Evolutionary conservation across 2,329 filamentous ascomycete species (phyloP).

Genomic region (Ophiostoma pallidulum): DNA sequence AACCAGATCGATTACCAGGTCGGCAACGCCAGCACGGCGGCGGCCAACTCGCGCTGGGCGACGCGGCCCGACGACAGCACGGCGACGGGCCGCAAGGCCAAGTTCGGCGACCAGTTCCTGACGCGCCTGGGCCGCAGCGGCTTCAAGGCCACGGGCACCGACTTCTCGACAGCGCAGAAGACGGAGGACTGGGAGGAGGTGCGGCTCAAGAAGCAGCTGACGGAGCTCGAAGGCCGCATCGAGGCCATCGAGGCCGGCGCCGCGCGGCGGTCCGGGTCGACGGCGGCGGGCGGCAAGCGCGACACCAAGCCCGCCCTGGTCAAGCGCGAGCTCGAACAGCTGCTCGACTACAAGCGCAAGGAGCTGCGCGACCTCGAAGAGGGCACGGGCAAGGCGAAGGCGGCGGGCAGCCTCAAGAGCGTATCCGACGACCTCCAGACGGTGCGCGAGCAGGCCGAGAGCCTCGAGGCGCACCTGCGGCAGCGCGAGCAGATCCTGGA

Average conservation of each 20-base stretch:
- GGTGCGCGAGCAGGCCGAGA: conserved; percentile 90
- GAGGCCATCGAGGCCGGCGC: conserved; percentile 68
- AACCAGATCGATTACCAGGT: conserved; percentile 96
- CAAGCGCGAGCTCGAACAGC: conserved; percentile 85
- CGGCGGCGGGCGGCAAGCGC: conserved; percentile 44
- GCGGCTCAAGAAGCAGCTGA: conserved; percentile 81
- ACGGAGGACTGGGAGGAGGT: conserved; percentile 98
- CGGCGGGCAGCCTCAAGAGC: conserved; percentile 63
- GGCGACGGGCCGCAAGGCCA: conserved; percentile 79
- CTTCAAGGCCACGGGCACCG: conserved; percentile 76
- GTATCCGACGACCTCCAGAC: conserved; percentile 79
- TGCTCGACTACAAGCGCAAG: conserved; percentile 88
- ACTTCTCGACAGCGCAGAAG: conserved; percentile 69
- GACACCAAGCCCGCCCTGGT: conserved; percentile 82
- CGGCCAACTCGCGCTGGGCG: conserved; percentile 61
- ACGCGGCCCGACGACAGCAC: conserved; percentile 71
- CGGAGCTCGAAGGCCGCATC: conserved; percentile 82
- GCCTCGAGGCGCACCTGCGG: conserved; percentile 72
- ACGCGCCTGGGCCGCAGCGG: conserved; percentile 77
- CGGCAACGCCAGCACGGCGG: conserved; percentile 58
- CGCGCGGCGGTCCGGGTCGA: conserved; percentile 35
- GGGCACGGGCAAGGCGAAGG: conserved; percentile 57
- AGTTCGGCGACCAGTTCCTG: conserved; percentile 95
- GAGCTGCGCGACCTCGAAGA: conserved; percentile 67
- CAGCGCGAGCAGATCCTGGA: conserved; percentile 66